These are phyloP conservation scores for Ulvella scutata DNA, from an alignment of 139 green algal genomes.

Conservation along the genomic window DNA sequence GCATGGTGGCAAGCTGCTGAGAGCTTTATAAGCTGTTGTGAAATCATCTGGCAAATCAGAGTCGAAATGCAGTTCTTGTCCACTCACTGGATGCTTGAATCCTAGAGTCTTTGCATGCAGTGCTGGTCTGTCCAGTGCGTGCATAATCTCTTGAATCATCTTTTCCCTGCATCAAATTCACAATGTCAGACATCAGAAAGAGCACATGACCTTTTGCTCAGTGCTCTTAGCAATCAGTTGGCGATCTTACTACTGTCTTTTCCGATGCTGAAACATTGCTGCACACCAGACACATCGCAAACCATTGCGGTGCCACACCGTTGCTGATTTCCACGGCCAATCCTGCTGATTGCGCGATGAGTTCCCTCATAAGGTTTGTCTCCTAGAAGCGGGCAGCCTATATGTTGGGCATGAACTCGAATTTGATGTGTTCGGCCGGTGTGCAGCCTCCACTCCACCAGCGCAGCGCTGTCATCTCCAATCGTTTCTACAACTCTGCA, in stretches of 20 bases:
- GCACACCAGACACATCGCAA: no score
- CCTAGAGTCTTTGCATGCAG: conserved; percentile 69
- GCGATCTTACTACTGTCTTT: no score
- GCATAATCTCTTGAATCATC: conserved; percentile 10
- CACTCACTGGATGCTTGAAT: conserved; percentile 53
- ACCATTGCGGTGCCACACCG: not conserved
- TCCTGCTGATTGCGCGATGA: not conserved
- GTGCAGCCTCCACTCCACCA: conserved; percentile 83
- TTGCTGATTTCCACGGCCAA: not conserved
- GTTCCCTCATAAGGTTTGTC: conserved; percentile 75
- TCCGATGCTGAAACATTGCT: no score
- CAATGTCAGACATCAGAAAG: no score
- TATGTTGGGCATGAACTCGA: conserved; percentile 69
- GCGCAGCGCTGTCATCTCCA: conserved; percentile 42
- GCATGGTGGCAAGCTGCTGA: no score
- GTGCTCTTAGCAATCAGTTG: no score
- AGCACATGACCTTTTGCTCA: no score
- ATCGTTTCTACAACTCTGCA: conserved; percentile 37
- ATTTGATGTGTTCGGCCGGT: conserved; percentile 96
- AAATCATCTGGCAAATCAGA: conserved; percentile 50
- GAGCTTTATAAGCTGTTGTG: no score
- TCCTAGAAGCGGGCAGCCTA: conserved; percentile 70
- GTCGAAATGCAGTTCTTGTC: conserved; percentile 43
- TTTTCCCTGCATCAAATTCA: conserved; percentile 19
- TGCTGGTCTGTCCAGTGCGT: conserved; percentile 37